phyloP scores from a whole-genome alignment of 352 stramenopile species.

The Phytophthora hibernalis region DNA sequence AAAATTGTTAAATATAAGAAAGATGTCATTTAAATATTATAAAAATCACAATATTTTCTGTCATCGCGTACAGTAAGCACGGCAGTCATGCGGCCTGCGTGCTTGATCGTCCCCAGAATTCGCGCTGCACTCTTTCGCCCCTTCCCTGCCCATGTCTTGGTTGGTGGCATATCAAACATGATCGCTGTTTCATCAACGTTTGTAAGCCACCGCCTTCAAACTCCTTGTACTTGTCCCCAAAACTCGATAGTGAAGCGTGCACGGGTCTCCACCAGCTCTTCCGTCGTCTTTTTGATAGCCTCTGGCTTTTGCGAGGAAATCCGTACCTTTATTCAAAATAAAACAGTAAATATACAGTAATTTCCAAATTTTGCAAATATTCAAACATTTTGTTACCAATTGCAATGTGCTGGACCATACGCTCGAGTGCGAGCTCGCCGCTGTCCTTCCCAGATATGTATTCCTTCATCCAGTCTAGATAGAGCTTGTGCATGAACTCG shows the following conservation, averaged over 20 bases:
- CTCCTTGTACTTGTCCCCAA: background rate
- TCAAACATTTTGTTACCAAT: no score
- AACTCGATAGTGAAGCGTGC: background rate
- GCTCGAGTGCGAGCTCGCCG: background rate
- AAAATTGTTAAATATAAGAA: background rate
- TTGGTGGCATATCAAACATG: no score
- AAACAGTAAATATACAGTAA: no score
- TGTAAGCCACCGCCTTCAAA: slow-evolving; percentile 1
- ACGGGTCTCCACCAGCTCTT: slow-evolving; percentile 1
- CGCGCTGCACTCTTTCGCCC: slow-evolving; percentile 1
- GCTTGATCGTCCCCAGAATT: slow-evolving; percentile 7
- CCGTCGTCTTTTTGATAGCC: no score
- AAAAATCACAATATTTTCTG: slow-evolving; percentile 1
- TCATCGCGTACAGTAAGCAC: slow-evolving; percentile 12
- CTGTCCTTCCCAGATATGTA: background rate
- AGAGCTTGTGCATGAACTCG: background rate
- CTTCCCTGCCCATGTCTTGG: slow-evolving; percentile 13
- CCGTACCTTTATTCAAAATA: no score
- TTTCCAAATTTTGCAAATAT: no score
- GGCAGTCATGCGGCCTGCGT: background rate
- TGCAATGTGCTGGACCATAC: slow-evolving; percentile 6
- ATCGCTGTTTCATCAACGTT: no score
- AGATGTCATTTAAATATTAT: slow-evolving; percentile 1
- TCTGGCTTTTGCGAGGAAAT: no score
- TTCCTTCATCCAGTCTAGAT: background rate